A percentile compares a stretch with the other conserved stretches of the same genome.
Evolutionary conservation across 1,284 basidiomycete species (phyloP).

Genomic region (Trichosporon sp.): DNA sequence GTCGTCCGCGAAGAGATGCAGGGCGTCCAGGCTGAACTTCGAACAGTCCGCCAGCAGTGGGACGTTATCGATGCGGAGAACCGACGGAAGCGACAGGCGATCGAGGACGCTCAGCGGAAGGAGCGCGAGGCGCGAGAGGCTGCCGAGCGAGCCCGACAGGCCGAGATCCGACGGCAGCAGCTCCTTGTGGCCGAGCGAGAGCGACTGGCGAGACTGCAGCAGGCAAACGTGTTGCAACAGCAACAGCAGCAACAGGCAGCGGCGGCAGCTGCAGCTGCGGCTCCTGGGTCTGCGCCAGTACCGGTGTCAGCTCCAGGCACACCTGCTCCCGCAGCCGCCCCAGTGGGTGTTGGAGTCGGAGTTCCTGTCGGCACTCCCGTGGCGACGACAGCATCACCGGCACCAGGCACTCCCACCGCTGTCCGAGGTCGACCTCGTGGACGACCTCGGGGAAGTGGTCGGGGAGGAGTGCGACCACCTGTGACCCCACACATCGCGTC

Average conservation of each 20-base stretch:
- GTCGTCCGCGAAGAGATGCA: conserved; percentile 30
- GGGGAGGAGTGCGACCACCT: conserved; percentile 14
- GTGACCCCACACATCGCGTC: not conserved
- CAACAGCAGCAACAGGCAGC: conserved; percentile 2
- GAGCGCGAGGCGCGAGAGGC: conserved; percentile 17
- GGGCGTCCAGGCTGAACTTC: conserved; percentile 22
- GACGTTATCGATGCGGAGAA: conserved; percentile 1
- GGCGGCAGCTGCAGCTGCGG: not conserved
- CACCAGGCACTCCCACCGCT: not conserved
- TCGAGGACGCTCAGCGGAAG: conserved; percentile 18
- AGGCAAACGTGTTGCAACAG: conserved; percentile 2
- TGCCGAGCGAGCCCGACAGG: conserved; percentile 8
- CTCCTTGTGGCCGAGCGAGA: conserved; percentile 6
- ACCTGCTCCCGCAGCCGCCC: conserved; percentile 8
- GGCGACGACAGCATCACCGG: not conserved
- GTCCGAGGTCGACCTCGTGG: conserved; percentile 20
- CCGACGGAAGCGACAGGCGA: conserved; percentile 18
- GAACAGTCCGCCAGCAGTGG: conserved; percentile 9
- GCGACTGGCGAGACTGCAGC: conserved; percentile 6
- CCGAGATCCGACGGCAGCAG: not conserved
- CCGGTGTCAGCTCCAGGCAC: not conserved
- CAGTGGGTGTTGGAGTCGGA: not conserved
- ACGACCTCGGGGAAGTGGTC: conserved; percentile 17
- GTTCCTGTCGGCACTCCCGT: not conserved
- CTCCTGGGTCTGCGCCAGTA: not conserved